Evolutionary conservation across 495 filamentous ascomycete genomes (phyloP).

Genomic region (Aspergillus taichungensis): DNA sequence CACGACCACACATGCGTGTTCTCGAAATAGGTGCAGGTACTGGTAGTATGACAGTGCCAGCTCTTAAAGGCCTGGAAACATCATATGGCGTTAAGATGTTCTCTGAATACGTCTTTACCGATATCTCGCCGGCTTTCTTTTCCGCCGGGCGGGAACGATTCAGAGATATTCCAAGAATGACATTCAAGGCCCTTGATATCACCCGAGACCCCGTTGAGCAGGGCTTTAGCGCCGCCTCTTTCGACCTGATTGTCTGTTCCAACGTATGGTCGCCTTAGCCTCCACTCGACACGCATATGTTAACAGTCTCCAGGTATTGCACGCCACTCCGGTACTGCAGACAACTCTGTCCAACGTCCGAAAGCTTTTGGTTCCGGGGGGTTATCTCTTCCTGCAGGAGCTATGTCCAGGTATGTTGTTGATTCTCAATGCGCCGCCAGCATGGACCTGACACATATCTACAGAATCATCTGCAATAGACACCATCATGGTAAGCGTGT

Average conservation of each 20-base stretch:
- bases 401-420: too few species aligned
- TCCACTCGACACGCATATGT: background rate
- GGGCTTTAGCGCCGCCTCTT: constrained; percentile 34
- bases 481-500: background rate
- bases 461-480: too few species aligned
- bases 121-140: constrained; percentile 41
- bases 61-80: constrained; percentile 15
- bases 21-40: constrained; percentile 44
- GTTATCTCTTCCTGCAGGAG: too few species aligned
- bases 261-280: constrained; percentile 5
- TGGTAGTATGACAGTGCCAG: constrained; percentile 26
- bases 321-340: constrained; percentile 21
- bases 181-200: constrained; percentile 28
- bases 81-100: background rate
- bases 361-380: too few species aligned
- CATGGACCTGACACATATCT: too few species aligned
- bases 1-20: constrained; percentile 30
- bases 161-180: constrained; percentile 23
- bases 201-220: constrained; percentile 36
- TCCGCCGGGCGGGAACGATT: constrained; percentile 36
- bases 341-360: too few species aligned
- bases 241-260: constrained; percentile 45
- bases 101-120: constrained; percentile 22
- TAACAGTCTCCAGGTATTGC: constrained; percentile 18
- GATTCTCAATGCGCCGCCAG: too few species aligned